Evolutionary conservation across 179 eudicot genomes (phyloP), one percentile per base, ranked within the genome.

Genomic region (Patellifolia procumbens): DNA sequence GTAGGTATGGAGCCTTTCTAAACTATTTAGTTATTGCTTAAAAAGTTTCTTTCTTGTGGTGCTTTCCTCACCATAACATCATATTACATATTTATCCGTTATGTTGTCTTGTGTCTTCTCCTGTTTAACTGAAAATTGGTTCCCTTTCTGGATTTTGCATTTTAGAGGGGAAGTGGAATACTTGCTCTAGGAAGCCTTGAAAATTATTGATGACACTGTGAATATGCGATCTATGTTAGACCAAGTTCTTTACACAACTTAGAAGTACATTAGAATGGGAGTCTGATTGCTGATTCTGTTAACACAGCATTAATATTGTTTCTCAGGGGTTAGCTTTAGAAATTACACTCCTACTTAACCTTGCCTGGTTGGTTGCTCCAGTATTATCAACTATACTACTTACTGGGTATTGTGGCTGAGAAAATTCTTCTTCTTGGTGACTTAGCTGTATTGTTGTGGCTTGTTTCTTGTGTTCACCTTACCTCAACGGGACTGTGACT

Each of bases 61-160:
- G 43, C 68, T 74, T 39, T 62, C 51, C n/a, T 37, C 64, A 56
- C 26, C 29, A 19, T 39, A 17, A 42, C 66, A 32, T 53, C 65
- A 42, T 22, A 13, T 39, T 34, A 15, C 60, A 48, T 75, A n/a
- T 46, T 31, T 74, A 29, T 28, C 26, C 24, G 26, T 63, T 35
- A 49, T 64, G 48, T 62, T n/a, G 49, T 74, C 61, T 62, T 28
- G 34, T 26, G 15, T 34, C 19, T 46, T 13, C 48, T 62, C 35
- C 11, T 71, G 29, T 34, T 24, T 19, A 28, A 68, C 6, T 28
- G 32, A 48, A 28, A 7, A 16, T 10, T 20, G 4, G 2, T 69
- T 49, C 24, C 49, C 0, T 58, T 9, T 58, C 7, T 28, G 7
- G 34, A 0, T 15, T 29, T 26, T 69, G 37, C 2, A 3, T 31